A percentile compares a stretch with the other conserved stretches of the same genome.
Conservation (phyloP, 495 filamentous ascomycete species). For the Elasticomyces elasticus region DNA sequence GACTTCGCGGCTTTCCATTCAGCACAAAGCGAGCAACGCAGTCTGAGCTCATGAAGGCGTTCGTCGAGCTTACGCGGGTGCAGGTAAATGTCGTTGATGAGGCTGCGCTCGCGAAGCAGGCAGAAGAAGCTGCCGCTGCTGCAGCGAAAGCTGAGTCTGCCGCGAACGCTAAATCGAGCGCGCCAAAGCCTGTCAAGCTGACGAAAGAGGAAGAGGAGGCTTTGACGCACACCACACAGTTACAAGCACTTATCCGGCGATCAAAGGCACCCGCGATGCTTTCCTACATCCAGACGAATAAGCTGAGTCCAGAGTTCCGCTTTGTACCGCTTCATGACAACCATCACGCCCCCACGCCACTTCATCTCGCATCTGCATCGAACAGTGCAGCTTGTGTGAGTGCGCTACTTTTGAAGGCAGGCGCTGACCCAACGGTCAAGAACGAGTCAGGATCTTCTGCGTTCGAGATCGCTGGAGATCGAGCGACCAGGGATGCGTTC, state of each 20-base stretch:
- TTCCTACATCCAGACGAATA: conserved; percentile 67
- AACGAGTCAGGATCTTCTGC: conserved; percentile 63
- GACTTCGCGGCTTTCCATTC: conserved; percentile 87
- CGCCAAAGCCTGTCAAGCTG: conserved; percentile 43
- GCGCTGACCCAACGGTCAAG: conserved; percentile 58
- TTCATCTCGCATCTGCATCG: conserved; percentile 74
- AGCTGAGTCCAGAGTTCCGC: conserved; percentile 54
- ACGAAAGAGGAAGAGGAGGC: conserved; percentile 76
- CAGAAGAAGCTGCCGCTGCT: conserved; percentile 21
- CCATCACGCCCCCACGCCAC: conserved; percentile 72
- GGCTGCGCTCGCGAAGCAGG: conserved; percentile 24
- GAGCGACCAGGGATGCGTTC: conserved; percentile 82
- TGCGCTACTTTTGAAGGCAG: conserved; percentile 65
- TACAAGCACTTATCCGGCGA: conserved; percentile 78
- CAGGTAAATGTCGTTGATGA: conserved; percentile 71
- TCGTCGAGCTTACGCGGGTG: conserved; percentile 81
- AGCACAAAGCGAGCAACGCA: conserved; percentile 91
- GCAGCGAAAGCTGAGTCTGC: conserved; percentile 19
- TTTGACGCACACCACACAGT: conserved; percentile 70
- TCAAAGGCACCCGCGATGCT: conserved; percentile 81
- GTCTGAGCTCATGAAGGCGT: conserved; percentile 83
- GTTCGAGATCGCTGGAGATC: conserved; percentile 80
- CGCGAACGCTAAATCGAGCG: conserved; percentile 30
- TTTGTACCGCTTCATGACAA: conserved; percentile 68
- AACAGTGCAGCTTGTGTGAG: conserved; percentile 63